Base-by-base conservation (phyloP, 2,329 filamentous ascomycete species). In the Elsinoe perseae region DNA sequence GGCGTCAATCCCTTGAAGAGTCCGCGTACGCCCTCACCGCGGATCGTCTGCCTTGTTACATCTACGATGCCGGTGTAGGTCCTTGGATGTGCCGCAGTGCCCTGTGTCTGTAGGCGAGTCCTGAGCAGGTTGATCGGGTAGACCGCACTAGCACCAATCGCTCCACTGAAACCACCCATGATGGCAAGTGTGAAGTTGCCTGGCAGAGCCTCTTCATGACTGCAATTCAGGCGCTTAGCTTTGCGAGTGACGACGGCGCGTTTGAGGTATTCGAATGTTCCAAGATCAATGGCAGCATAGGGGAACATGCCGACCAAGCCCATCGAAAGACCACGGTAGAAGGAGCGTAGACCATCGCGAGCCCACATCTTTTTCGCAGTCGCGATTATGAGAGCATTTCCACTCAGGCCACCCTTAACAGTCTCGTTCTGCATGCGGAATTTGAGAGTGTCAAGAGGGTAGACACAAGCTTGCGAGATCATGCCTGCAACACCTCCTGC, bases 241-340 rank as follows among this genome's bases (percentile, higher is more conserved):
- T 89, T 87, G 61, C 85, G 84, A 3, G 73, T 73, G 30, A 86
- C 80, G 61, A 95, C 83, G 6, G 78, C 78, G 48, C 81, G 82
- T 73, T 98, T 98, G 60, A 96, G 80, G 59, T 93, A 83, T 72
- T 98, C 93, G 66, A 97, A 98, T 0, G 89, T 95, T 61, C 89
- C 89, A 66, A 98, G 85, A 68, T 98, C 93, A 67, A 98, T 95
- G 50, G 93, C 93, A 40, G 90, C 92, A 70, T 97, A 98, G 0
- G 93, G 93, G 65, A 98, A 98, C 84, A 97, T 96, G 68, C 93
- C 93, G 52, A 96, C 75, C 3, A 98, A 79, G 14, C 93, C 93
- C 81, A 97, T 93, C 0, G 90, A 91, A 30, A 98, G 80, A 38
- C 93, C 93, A 55, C 92, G 89, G 70, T 97, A 98, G 61, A 90